Percentiles rank a stretch among this genome's conserved stretches.
Evolutionary conservation across 805 yeast genomes (phyloP).

Genomic region (Teunomyces kruisii): DNA sequence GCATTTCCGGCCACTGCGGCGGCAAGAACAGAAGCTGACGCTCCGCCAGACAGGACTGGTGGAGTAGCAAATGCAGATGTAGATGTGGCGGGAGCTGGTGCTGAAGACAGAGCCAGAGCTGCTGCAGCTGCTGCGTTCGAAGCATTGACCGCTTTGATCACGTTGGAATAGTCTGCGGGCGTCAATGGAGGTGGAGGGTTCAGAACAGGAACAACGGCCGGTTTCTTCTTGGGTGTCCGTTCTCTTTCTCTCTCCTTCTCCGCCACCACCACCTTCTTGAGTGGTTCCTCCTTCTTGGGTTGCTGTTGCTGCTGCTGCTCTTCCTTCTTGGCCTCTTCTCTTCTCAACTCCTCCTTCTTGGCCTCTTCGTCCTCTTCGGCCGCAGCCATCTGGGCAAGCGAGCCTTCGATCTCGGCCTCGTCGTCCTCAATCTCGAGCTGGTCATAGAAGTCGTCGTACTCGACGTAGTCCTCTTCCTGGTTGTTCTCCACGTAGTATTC

Average conservation of each 20-base stretch:
- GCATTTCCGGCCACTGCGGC: neutral
- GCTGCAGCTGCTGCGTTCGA: conserved; percentile 6
- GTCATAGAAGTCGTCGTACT: conserved; percentile 91
- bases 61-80: neutral
- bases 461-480: conserved; percentile 89
- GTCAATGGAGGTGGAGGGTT: conserved; percentile 20
- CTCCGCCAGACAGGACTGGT: neutral
- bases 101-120: neutral
- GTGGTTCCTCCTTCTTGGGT: neutral
- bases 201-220: conserved; percentile 17
- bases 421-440: conserved; percentile 68
- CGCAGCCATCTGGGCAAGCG: conserved; percentile 21
- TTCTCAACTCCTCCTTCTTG: conserved; percentile 7
- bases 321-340: neutral
- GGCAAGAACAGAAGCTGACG: neutral
- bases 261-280: neutral
- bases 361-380: conserved; percentile 12
- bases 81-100: neutral
- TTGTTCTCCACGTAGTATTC: conserved; percentile 91
- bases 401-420: conserved; percentile 26
- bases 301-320: neutral
- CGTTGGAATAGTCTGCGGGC: conserved; percentile 23
- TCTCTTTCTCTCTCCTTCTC: conserved; percentile 38
- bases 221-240: conserved; percentile 18
- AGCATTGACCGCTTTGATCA: conserved; percentile 21